Percentiles rank a stretch among this genome's conserved stretches.
Conservation (phyloP, 768 basidiomycete species). For the Suillus subluteus region DNA sequence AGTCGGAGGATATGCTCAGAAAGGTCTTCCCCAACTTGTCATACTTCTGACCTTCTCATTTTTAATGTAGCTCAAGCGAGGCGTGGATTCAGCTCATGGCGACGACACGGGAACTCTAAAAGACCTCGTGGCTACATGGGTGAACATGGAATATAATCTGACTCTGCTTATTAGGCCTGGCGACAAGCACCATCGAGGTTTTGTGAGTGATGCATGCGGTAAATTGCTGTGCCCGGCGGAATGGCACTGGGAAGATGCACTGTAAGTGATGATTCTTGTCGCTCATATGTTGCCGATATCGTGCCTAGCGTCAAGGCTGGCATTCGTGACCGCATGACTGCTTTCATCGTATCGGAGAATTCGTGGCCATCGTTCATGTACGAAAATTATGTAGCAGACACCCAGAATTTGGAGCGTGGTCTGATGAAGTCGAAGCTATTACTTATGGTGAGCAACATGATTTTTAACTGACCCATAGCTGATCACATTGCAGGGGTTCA, state of each 20-base stretch:
- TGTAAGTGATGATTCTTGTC: too few species aligned
- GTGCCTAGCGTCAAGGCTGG: not conserved
- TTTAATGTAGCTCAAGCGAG: not conserved
- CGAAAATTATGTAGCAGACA: not conserved
- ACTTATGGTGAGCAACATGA: not conserved
- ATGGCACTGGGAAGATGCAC: too few species aligned
- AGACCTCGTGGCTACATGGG: not conserved
- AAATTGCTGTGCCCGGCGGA: too few species aligned
- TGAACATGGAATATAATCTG: not conserved
- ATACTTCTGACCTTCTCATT: too few species aligned
- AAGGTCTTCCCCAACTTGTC: not conserved
- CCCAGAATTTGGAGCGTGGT: not conserved
- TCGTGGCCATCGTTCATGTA: too few species aligned
- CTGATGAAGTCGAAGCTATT: not conserved
- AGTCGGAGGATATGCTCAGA: not conserved
- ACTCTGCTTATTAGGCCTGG: not conserved
- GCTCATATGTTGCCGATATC: too few species aligned
- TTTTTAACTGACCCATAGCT: not conserved
- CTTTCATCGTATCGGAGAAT: too few species aligned
- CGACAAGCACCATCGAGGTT: not conserved
- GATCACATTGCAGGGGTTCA: conserved; percentile 14
- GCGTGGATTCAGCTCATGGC: not conserved
- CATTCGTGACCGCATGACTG: too few species aligned
- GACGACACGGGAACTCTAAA: not conserved
- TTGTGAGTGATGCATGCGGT: too few species aligned